Evolutionary conservation across 495 filamentous ascomycete genomes (phyloP).

Genomic region (Annulohypoxylon bovei): DNA sequence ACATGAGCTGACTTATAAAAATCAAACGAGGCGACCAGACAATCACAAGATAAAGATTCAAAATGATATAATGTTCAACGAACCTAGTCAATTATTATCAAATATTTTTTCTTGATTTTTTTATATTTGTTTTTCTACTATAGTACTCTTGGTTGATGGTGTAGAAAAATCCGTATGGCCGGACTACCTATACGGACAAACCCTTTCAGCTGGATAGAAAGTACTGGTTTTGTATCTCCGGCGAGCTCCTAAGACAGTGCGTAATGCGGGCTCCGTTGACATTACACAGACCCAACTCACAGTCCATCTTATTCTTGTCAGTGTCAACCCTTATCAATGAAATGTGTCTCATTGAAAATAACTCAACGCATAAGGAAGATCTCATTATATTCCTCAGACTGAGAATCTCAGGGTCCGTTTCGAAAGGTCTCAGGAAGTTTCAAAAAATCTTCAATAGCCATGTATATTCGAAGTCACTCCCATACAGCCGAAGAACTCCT

Average conservation of each 20-base stretch:
- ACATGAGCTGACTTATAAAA: constrained; percentile 29
- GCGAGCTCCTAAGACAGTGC: constrained; percentile 35
- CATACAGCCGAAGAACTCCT: constrained; percentile 31
- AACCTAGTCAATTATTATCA: neutral
- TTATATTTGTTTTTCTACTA: neutral
- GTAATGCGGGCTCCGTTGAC: constrained; percentile 31
- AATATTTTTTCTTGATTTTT: neutral
- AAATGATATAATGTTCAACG: constrained; percentile 24
- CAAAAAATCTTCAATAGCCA: constrained; percentile 9
- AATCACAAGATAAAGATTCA: constrained; percentile 33
- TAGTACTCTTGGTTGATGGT: neutral
- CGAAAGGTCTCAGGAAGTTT: constrained; percentile 26
- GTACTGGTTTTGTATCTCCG: constrained; percentile 34
- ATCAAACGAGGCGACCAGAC: constrained; percentile 39
- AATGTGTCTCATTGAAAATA: constrained; percentile 40
- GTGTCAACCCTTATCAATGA: constrained; percentile 32
- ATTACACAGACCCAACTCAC: constrained; percentile 37
- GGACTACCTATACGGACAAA: constrained; percentile 27
- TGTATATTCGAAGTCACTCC: constrained; percentile 36
- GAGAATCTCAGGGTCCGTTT: constrained; percentile 12
- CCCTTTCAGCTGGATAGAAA: constrained; percentile 2
- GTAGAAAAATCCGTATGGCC: neutral
- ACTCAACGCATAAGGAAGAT: constrained; percentile 34
- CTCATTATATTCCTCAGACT: constrained; percentile 34
- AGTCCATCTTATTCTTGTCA: constrained; percentile 21